These are phyloP conservation scores for Daldinia decipiens DNA, from an alignment of 495 filamentous ascomycete species.

Conservation along the genomic window DNA sequence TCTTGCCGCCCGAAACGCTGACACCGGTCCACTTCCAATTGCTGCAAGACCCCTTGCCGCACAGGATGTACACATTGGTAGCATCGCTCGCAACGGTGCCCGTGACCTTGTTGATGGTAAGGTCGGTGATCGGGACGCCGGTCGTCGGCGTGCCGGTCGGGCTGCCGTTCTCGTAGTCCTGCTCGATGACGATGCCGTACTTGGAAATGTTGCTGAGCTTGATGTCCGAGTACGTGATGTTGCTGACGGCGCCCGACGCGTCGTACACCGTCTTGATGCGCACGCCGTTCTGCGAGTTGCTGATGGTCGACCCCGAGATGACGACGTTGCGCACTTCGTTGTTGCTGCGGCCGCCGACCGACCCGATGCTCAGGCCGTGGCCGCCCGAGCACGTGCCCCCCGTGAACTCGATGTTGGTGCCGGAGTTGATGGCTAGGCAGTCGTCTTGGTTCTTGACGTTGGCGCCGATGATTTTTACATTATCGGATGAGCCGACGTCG, in stretches of 20 bases:
- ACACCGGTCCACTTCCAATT: slow-evolving; percentile 62
- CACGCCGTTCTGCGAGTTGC: slow-evolving; percentile 65
- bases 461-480: slow-evolving; percentile 65
- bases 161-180: slow-evolving; percentile 73
- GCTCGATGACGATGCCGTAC: slow-evolving; percentile 74
- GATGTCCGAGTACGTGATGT: slow-evolving; percentile 70
- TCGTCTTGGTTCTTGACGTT: slow-evolving; percentile 71
- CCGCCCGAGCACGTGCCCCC: slow-evolving; percentile 66
- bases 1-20: slow-evolving; percentile 57
- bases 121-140: slow-evolving; percentile 69
- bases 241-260: slow-evolving; percentile 65
- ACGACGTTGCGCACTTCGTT: slow-evolving; percentile 68
- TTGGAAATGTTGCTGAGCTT: slow-evolving; percentile 65
- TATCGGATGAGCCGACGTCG: slow-evolving; percentile 63
- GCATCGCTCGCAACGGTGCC: slow-evolving; percentile 60
- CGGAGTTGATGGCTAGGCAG: slow-evolving; percentile 71
- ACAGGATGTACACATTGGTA: slow-evolving; percentile 63
- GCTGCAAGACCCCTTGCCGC: slow-evolving; percentile 56
- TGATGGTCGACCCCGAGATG: slow-evolving; percentile 59
- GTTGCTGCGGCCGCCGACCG: slow-evolving; percentile 68
- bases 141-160: slow-evolving; percentile 69
- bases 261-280: slow-evolving; percentile 72
- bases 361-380: slow-evolving; percentile 78
- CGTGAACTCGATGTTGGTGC: slow-evolving; percentile 65
- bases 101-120: slow-evolving; percentile 63